These are phyloP conservation scores for Rhynchospora pubera DNA, from an alignment of 176 grass and related monocot genomes.

Conservation along the genomic window DNA sequence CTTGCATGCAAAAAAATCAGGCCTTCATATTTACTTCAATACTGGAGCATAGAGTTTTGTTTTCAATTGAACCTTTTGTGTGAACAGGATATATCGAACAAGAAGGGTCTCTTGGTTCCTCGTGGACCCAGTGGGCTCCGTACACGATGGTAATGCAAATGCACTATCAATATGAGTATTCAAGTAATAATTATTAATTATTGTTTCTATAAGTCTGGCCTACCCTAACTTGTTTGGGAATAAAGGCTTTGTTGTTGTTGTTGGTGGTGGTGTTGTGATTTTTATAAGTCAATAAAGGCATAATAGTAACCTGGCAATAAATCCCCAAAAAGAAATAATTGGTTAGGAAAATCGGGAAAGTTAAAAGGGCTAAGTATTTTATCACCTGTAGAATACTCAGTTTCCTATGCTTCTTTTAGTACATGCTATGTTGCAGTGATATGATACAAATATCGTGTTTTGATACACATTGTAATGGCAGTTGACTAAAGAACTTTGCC, in stretches of 20 bases:
- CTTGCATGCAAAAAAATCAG: neutral
- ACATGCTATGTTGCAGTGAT: neutral
- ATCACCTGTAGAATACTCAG: neutral
- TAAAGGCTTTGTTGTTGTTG: too few species aligned
- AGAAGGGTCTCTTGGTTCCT: neutral
- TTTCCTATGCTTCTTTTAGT: neutral
- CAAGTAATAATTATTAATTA: neutral
- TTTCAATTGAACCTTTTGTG: neutral
- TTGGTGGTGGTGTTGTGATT: neutral
- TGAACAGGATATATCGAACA: constrained; percentile 7
- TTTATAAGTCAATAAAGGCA: neutral
- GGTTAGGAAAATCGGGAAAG: neutral
- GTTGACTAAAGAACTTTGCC: neutral
- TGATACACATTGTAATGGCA: neutral
- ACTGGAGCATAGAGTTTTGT: neutral
- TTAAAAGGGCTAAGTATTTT: neutral
- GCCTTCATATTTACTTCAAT: neutral
- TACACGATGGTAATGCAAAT: constrained; percentile 7
- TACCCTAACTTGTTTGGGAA: too few species aligned
- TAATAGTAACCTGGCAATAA: neutral
- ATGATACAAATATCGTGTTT: neutral
- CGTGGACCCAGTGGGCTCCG: neutral
- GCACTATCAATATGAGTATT: neutral
- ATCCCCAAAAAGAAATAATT: neutral
- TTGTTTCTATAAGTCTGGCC: neutral